Conservation (phyloP, 345 rosid species). For the Citrus trifoliata region DNA sequence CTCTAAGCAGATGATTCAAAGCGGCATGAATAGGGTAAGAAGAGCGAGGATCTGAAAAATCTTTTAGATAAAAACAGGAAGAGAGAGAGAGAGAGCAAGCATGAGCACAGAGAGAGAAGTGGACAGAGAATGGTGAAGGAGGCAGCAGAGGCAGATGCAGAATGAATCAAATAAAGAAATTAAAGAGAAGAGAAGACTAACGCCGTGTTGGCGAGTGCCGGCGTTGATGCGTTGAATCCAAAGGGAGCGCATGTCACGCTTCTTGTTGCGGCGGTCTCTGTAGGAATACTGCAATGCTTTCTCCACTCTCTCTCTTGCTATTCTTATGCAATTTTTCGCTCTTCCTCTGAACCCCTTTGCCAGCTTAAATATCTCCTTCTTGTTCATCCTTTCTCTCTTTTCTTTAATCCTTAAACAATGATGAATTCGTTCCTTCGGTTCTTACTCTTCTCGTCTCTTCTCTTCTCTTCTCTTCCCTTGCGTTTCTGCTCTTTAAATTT, state of each 20-base stretch:
- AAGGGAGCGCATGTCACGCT: conserved; percentile 92
- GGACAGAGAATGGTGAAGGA: neutral
- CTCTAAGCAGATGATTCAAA: too few species aligned
- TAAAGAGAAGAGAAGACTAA: conserved; percentile 20
- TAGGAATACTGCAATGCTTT: conserved; percentile 94
- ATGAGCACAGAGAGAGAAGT: too few species aligned
- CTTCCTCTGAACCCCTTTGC: conserved; percentile 95
- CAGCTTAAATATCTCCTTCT: conserved; percentile 76
- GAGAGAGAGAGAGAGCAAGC: too few species aligned
- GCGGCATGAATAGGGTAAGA: too few species aligned
- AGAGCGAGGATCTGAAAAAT: too few species aligned
- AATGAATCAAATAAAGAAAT: neutral
- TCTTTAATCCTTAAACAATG: too few species aligned
- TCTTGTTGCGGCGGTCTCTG: conserved; percentile 93
- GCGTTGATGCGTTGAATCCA: conserved; percentile 98
- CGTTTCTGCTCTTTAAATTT: neutral
- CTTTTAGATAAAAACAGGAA: too few species aligned
- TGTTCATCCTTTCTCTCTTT: conserved; percentile 52
- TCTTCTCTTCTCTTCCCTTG: neutral
- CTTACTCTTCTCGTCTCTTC: neutral
- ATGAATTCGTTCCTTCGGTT: neutral
- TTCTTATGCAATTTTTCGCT: conserved; percentile 90
- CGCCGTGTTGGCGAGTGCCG: conserved; percentile 84
- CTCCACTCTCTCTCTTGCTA: conserved; percentile 93
- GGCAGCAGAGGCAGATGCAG: neutral